These are phyloP conservation scores for Sclerotinia glacialis DNA, from an alignment of 2,329 filamentous ascomycete genomes.

Conservation along the genomic window DNA sequence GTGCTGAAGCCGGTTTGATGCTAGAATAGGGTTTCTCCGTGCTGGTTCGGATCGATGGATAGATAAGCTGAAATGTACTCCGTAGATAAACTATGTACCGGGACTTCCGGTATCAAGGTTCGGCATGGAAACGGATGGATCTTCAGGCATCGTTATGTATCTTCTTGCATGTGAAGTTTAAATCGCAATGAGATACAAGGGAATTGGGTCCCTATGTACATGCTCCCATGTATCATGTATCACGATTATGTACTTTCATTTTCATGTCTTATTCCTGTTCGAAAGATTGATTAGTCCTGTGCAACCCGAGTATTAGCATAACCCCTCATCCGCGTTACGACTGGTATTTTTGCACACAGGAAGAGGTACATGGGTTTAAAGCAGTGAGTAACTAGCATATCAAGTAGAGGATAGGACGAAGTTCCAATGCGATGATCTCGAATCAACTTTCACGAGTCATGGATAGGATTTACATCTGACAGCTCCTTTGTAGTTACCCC, in stretches of 20 bases:
- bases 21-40: background rate
- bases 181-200: background rate
- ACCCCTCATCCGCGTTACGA: background rate
- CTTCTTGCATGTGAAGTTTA: background rate
- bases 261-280: background rate
- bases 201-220: conserved; percentile 7
- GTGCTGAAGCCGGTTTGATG: background rate
- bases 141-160: background rate
- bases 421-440: background rate
- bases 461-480: background rate
- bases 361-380: background rate
- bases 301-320: background rate
- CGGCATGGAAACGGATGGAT: background rate
- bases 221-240: background rate
- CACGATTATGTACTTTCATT: background rate
- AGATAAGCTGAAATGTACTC: too few species aligned
- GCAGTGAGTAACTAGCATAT: background rate
- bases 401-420: background rate
- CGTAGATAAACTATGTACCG: background rate
- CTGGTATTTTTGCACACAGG: too few species aligned
- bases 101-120: background rate
- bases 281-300: background rate
- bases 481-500: conserved; percentile 4
- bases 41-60: background rate
- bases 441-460: conserved; percentile 4